phyloP scores from a whole-genome alignment of 805 yeast species.

The Yamadazyma ubonensis region DNA sequence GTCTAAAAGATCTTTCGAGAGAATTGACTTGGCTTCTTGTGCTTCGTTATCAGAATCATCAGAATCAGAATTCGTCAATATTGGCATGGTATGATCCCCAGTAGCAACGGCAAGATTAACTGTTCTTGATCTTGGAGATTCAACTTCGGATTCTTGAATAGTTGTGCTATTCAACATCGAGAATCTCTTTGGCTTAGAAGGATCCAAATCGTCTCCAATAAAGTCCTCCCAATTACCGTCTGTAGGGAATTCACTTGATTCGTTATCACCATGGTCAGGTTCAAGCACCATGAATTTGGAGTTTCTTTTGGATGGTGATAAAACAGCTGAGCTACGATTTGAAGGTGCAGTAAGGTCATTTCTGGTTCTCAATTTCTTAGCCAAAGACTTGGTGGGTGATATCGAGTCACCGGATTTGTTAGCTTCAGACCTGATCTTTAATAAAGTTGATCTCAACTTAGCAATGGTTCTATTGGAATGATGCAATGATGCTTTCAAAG shows the following conservation, averaged over 20 bases:
- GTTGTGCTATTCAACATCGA: slow-evolving; percentile 17
- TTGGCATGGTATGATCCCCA: slow-evolving; percentile 23
- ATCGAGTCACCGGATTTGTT: slow-evolving; percentile 25
- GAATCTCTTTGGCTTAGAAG: slow-evolving; percentile 22
- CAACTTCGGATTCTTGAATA: slow-evolving; percentile 14
- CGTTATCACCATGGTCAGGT: slow-evolving; percentile 10
- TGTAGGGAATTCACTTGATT: slow-evolving; percentile 14
- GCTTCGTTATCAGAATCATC: slow-evolving; percentile 20
- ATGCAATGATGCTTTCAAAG: slow-evolving; percentile 59
- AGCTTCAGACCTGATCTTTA: slow-evolving; percentile 36
- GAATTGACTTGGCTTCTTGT: slow-evolving; percentile 9
- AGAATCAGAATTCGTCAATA: slow-evolving; percentile 27
- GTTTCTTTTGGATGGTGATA: slow-evolving; percentile 37
- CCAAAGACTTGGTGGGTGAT: slow-evolving; percentile 11
- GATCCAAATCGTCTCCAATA: slow-evolving; percentile 28
- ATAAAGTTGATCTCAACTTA: slow-evolving; percentile 52
- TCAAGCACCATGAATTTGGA: slow-evolving; percentile 31
- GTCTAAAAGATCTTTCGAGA: slow-evolving; percentile 11
- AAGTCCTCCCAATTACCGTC: slow-evolving; percentile 41
- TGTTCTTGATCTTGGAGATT: slow-evolving; percentile 11
- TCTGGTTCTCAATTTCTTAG: slow-evolving; percentile 16
- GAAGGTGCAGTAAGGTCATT: slow-evolving; percentile 16
- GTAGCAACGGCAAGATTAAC: slow-evolving; percentile 17
- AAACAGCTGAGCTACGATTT: slow-evolving; percentile 22
- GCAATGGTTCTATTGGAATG: slow-evolving; percentile 64